Base-by-base conservation (phyloP, 1,284 basidiomycete genomes). In the Apiotrichum laibachii region DNA sequence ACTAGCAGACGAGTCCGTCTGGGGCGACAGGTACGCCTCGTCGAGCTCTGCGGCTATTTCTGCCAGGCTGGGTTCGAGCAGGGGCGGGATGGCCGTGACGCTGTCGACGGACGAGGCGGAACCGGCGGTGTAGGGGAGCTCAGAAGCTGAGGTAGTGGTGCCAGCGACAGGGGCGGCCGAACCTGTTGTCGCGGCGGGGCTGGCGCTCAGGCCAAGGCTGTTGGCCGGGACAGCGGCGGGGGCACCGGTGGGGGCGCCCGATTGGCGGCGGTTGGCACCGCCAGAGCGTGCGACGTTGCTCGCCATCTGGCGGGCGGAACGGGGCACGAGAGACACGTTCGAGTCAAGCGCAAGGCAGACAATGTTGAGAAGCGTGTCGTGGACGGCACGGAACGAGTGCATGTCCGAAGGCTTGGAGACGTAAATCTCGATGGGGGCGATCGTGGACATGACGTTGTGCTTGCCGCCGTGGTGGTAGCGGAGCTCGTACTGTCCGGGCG, bases 381-480 rank as follows among this genome's bases (percentile, higher is more conserved):
- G 85, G 48, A 92, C 84, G 1, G 84, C 82, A 21, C 77, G 75
- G 69, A 88, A 72, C 33, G 76, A 88, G 66, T 86, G 83, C 13
- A 88, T 76, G 26, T 84, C 81, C 15, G 53, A 46, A 12, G 62
- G 62, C 54, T 63, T 56, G 22, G 58, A 49, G 26, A 56, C 47
- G 67, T 86, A 91, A 43, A 99, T 87, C 73, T 96, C 92, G 60
- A 98, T 80, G 1, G 91, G 90, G 1, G 86, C 86, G 56, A 88
- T 86, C 50, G 88, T 77, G 56, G 86, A 85, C 83, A 99, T 89
- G 57, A 99, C 95, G 73, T 94, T 96, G 79, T 99, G 91, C 77
- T 95, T 97, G 50, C 91, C 90, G 73, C 92, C 89, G 68, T 94
- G 92, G 73, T 95, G 92, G 57, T 71, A 77, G 65, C 82, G 73